phyloP scores from a whole-genome alignment of 2,329 filamentous ascomycete species.

The Nemania bipapillata region DNA sequence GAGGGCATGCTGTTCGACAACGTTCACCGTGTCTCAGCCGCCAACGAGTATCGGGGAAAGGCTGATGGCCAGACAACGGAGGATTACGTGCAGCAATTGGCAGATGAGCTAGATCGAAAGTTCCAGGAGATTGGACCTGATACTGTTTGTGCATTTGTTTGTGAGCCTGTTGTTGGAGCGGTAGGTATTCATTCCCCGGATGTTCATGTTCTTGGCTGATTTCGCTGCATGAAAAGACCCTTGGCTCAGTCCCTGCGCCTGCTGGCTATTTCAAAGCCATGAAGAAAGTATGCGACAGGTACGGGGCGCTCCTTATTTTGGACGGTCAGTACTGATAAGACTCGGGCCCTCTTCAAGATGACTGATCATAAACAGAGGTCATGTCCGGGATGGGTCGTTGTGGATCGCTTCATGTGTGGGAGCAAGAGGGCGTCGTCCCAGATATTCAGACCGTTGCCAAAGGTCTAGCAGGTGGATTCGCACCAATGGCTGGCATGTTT shows the following conservation, averaged over 20 bases:
- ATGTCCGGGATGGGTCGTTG: slow-evolving; percentile 68
- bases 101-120: slow-evolving; percentile 72
- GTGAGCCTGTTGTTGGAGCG: slow-evolving; percentile 77
- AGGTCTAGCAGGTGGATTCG: slow-evolving; percentile 70
- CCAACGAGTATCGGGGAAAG: slow-evolving; percentile 71
- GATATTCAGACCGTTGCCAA: slow-evolving; percentile 74
- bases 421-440: slow-evolving; percentile 61
- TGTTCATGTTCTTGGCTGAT: too few species aligned
- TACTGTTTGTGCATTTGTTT: slow-evolving; percentile 76
- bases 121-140: slow-evolving; percentile 72
- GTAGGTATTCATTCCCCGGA: not conserved
- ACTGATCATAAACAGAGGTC: slow-evolving; percentile 56
- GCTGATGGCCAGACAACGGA: slow-evolving; percentile 62
- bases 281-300: slow-evolving; percentile 69
- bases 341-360: too few species aligned
- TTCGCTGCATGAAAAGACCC: too few species aligned
- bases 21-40: slow-evolving; percentile 68
- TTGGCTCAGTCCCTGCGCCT: slow-evolving; percentile 69
- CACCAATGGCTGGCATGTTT: slow-evolving; percentile 69
- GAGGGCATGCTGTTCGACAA: slow-evolving; percentile 60
- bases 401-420: slow-evolving; percentile 65
- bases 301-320: slow-evolving; percentile 73
- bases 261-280: slow-evolving; percentile 73
- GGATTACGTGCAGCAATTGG: slow-evolving; percentile 70
- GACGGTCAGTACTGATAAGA: slow-evolving; percentile 58